Base-by-base conservation (phyloP, 495 filamentous ascomycete genomes). In the Copromyces sp. region DNA sequence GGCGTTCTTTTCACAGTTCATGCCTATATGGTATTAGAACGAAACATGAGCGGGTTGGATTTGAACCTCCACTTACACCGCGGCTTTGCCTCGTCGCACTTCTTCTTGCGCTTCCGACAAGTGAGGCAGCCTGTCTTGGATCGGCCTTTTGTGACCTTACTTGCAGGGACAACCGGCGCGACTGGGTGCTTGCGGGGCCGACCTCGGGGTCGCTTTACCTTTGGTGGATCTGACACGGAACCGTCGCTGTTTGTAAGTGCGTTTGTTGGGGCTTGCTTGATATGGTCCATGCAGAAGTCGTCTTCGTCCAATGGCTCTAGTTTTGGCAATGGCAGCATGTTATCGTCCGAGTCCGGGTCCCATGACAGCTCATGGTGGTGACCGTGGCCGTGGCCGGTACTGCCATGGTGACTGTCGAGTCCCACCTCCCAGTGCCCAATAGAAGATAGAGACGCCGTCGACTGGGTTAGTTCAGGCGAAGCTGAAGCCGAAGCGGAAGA, bases 121-220 rank as follows among this genome's bases (percentile, higher is more conserved):
- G 94, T 97, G 72, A 95, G 91, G 82, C 94, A 97, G 1, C 94
- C 94, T 4, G 94, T 97, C 84, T 97, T 97, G 73, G 93, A 96
- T 24, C 94, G 87, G n/a, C 92, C 92, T 77, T 96, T 95, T 68
- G 93, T 89, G 71, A 91, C 80, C 75, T 95, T 95, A 80, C 85
- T 87, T 39, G 80, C 78, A 14, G 76, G 73, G 44, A 81, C 73
- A 68, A 80, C 81, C 39, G 86, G 82, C 8, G 86, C 85, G 42
- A 91, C 83, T 17, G 93, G 93, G 77, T 96, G 89, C 82, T 97
- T 97, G 82, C 94, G 85, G 70, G 94, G 94, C 32, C 94, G 89
- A 32, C 94, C 94, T 78, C 94, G 88, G 17, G 87, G 87, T 72
- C 90, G 79, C 76, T 90, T 90, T 37, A 79, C 77, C 68, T 83